Base-by-base conservation (phyloP, 768 basidiomycete genomes). In the Phlebiopsis gigantea region DNA sequence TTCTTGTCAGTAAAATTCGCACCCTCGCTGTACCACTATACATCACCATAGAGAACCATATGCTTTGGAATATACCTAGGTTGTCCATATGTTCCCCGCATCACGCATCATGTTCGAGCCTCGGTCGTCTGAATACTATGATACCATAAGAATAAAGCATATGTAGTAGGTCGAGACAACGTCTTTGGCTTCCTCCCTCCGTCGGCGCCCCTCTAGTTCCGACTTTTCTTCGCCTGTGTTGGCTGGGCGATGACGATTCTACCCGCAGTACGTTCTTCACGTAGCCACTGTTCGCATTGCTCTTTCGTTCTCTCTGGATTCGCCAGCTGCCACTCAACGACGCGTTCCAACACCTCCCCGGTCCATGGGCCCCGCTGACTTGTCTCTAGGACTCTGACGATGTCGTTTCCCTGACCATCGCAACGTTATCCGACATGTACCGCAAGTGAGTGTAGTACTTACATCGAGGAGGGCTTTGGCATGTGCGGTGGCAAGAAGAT, bases 291-390 rank as follows among this genome's bases (percentile, higher is more conserved):
- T 26, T 75, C 67, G 66, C 93, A 94, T 4, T 84, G 80, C 5
- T 83, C 85, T 64, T 83, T 81, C 4, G 81, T 79, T 1, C 77
- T 79, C 1, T 75, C 64, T 0, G 94, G 91, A 67, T 93, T 73
- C 31, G 82, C 85, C 6, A 98, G 77, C 63, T 94, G 93, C 95
- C 94, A 98, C 58, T 85, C 81, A 19, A 92, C 65, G 24, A 98
- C 77, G 46, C 77, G 79, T n/a, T 77, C 72, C 19, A 92, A 74
- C 5, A 85, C 77, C 26, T 77, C 71, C 29, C 81, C 80, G 5
- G 85, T 83, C 83, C 92, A 86, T 1, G 83, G 79, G 1, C 93
- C 93, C 1, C 85, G 79, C 59, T 77, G 82, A 2, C 70, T 66
- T 17, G 75, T 75, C 1, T 72, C 78, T 5, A 95, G 73, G 8